Percentiles rank a stretch among this genome's conserved stretches.
These are phyloP conservation scores for Sordariomycetes sp. DNA, from an alignment of 2,329 filamentous ascomycete species.

Conservation along the genomic window DNA sequence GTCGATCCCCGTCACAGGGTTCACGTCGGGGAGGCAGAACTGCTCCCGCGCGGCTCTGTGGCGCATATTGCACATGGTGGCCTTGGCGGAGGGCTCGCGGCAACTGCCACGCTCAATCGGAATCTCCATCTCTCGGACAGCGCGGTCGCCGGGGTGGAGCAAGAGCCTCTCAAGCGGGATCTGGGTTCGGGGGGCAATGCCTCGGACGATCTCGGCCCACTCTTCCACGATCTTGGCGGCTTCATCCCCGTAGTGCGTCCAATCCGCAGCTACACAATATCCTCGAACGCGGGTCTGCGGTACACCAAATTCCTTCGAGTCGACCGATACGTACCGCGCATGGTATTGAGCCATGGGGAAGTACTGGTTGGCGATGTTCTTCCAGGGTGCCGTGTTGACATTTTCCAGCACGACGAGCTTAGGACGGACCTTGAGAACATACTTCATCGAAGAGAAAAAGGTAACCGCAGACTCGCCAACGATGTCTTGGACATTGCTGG, in stretches of 20 bases:
- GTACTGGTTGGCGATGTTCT: conserved; percentile 27
- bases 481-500: conserved; percentile 35
- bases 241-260: conserved; percentile 16
- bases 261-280: conserved; percentile 48
- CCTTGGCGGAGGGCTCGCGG: conserved; percentile 25
- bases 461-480: conserved; percentile 55
- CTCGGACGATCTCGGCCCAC: conserved; percentile 32
- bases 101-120: conserved; percentile 26
- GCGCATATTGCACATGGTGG: conserved; percentile 46
- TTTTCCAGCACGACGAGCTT: conserved; percentile 64
- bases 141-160: conserved; percentile 39
- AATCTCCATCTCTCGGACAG: conserved; percentile 38
- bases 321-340: conserved; percentile 35
- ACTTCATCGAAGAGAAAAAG: conserved; percentile 49
- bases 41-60: conserved; percentile 44
- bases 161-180: conserved; percentile 53
- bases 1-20: conserved; percentile 50
- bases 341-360: conserved; percentile 43
- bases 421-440: conserved; percentile 43
- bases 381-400: conserved; percentile 51
- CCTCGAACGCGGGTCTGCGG: conserved; percentile 57
- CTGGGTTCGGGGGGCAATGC: conserved; percentile 41
- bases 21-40: conserved; percentile 30
- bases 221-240: conserved; percentile 15
- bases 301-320: conserved; percentile 63